Percentiles rank a stretch among this genome's conserved stretches.
These are phyloP conservation scores for Aspergillus sp. DNA, from an alignment of 2,329 filamentous ascomycete genomes.

Conservation along the genomic window DNA sequence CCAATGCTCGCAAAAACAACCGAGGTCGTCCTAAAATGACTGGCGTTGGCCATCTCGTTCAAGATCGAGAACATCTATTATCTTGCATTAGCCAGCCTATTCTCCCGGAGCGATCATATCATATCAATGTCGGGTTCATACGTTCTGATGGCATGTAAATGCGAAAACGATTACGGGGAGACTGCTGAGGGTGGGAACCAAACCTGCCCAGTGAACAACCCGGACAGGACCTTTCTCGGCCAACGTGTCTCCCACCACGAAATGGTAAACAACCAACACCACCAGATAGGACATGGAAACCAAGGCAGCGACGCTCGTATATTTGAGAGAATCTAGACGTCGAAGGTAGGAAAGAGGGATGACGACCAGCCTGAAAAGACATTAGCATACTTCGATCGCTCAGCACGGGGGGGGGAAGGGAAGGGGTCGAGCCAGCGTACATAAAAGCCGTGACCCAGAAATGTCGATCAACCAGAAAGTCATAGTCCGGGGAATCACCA, in stretches of 20 bases:
- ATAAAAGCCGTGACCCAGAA: slow-evolving; percentile 99
- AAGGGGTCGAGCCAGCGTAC: slow-evolving; percentile 43
- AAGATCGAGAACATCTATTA: slow-evolving; percentile 94
- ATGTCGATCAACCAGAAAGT: slow-evolving; percentile 81
- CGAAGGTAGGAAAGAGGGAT: slow-evolving; percentile 92
- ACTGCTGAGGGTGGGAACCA: slow-evolving; percentile 75
- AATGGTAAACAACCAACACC: slow-evolving; percentile 90
- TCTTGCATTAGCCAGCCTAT: slow-evolving; percentile 1
- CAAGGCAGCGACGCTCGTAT: slow-evolving; percentile 88
- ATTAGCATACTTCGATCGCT: slow-evolving; percentile 14
- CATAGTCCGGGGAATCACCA: slow-evolving; percentile 59
- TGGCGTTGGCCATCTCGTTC: slow-evolving; percentile 88
- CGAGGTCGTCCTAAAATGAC: slow-evolving; percentile 71
- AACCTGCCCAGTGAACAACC: slow-evolving; percentile 74
- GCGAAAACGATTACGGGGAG: slow-evolving; percentile 96
- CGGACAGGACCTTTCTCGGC: slow-evolving; percentile 72
- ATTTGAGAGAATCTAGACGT: slow-evolving; percentile 91
- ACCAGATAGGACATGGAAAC: slow-evolving; percentile 94
- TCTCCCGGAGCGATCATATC: background rate
- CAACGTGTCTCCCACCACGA: slow-evolving; percentile 72
- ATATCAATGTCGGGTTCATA: slow-evolving; percentile 43
- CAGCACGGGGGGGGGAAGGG: background rate
- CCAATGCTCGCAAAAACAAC: slow-evolving; percentile 85
- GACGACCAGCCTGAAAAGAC: slow-evolving; percentile 67
- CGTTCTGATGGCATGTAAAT: slow-evolving; percentile 99